Evolutionary conservation across 2,329 filamentous ascomycete species (phyloP).

Genomic region (Chalaropsis ovoidea): DNA sequence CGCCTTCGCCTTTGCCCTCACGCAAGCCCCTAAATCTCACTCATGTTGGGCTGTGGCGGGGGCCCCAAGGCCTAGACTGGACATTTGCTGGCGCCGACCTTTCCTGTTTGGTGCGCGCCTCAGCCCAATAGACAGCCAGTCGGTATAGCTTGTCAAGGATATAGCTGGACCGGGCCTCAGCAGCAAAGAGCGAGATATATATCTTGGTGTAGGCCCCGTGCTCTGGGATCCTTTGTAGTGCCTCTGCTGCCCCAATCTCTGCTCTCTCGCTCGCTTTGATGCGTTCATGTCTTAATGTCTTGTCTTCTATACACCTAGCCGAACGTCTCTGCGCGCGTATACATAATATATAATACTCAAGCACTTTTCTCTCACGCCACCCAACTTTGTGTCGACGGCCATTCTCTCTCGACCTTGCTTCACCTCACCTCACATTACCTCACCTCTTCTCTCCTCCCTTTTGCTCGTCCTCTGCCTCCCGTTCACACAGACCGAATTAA

Average conservation of each 20-base stretch:
- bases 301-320: background rate
- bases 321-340: background rate
- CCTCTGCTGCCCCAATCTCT: background rate
- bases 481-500: conserved; percentile 15
- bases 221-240: background rate
- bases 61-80: conserved; percentile 1
- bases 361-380: background rate
- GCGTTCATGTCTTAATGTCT: conserved; percentile 6
- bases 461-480: background rate
- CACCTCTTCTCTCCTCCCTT: background rate
- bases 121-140: background rate
- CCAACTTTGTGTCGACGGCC: too few relatives aligned
- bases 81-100: background rate
- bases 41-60: conserved; percentile 1
- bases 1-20: background rate
- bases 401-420: background rate
- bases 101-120: background rate
- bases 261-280: background rate
- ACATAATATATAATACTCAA: background rate
- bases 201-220: background rate
- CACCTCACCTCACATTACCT: background rate
- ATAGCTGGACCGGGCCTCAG: conserved; percentile 13
- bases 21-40: conserved; percentile 9
- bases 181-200: background rate
- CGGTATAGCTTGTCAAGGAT: conserved; percentile 12